A percentile compares a stretch with the other conserved stretches of the same genome.
These are phyloP conservation scores for Podospora pseudopauciseta DNA, from an alignment of 495 filamentous ascomycete species.

Conservation along the genomic window DNA sequence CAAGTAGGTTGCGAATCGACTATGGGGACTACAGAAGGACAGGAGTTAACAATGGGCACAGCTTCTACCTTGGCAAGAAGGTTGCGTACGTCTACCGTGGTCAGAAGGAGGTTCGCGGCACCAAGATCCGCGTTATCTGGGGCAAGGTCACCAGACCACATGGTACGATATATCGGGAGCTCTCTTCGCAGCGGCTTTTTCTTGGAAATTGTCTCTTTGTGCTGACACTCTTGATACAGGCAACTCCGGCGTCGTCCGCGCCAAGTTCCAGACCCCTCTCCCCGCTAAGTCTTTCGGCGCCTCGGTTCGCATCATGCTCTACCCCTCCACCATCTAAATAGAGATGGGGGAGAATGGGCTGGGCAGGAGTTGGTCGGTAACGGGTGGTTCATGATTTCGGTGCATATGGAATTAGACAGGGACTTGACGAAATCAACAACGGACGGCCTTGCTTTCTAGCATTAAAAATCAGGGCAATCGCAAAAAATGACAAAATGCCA, in stretches of 20 bases:
- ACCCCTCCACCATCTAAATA: conserved; percentile 73
- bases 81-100: conserved; percentile 96
- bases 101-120: conserved; percentile 84
- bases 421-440: conserved; percentile 36
- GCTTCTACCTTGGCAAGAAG: conserved; percentile 93
- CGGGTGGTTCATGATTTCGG: conserved; percentile 53
- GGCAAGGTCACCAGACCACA: conserved; percentile 95
- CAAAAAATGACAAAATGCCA: conserved; percentile 38
- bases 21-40: conserved; percentile 7
- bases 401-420: conserved; percentile 52
- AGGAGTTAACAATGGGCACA: conserved; percentile 36
- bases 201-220: neutral
- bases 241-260: conserved; percentile 94
- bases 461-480: conserved; percentile 42
- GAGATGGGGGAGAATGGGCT: conserved; percentile 25
- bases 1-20: conserved; percentile 54
- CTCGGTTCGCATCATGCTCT: conserved; percentile 96
- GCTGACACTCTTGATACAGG: conserved; percentile 46
- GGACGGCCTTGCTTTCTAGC: conserved; percentile 40
- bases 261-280: conserved; percentile 92
- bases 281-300: conserved; percentile 95
- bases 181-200: neutral
- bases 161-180: conserved; percentile 53
- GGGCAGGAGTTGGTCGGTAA: conserved; percentile 52
- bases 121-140: conserved; percentile 98